These are phyloP conservation scores for Moricandia arvensis DNA, from an alignment of 345 rosid species.

Conservation along the genomic window DNA sequence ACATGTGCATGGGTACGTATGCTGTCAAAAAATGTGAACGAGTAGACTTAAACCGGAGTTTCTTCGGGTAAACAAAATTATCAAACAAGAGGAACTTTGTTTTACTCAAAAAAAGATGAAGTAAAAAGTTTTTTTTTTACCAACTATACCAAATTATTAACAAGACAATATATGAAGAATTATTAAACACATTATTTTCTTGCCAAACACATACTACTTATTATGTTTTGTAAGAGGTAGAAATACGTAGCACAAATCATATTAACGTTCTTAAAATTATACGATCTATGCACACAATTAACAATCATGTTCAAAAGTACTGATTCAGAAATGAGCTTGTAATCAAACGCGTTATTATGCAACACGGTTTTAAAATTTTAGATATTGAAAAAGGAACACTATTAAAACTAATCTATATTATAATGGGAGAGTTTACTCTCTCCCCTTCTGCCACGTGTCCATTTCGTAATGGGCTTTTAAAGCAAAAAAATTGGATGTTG, in stretches of 20 bases:
- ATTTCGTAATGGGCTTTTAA: too few species aligned
- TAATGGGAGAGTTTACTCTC: too few species aligned
- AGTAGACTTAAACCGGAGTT: background rate
- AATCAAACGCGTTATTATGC: background rate
- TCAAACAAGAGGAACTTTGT: background rate
- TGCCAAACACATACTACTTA: background rate
- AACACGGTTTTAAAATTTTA: background rate
- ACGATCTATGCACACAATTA: background rate
- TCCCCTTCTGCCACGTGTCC: too few species aligned
- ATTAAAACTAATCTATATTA: too few species aligned
- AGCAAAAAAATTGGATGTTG: too few species aligned
- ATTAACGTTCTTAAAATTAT: background rate
- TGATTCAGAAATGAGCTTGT: background rate
- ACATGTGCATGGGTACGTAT: background rate
- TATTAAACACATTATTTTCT: background rate
- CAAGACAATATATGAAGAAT: background rate
- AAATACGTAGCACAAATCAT: background rate
- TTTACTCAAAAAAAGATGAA: background rate
- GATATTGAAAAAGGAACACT: background rate
- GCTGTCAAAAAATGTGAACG: background rate
- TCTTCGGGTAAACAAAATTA: background rate
- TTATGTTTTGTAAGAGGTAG: background rate
- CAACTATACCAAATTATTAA: background rate
- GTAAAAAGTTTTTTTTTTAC: background rate
- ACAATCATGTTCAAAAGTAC: background rate